Conservation (phyloP, 2,329 filamentous ascomycete genomes). For the Coleophoma cylindrospora region DNA sequence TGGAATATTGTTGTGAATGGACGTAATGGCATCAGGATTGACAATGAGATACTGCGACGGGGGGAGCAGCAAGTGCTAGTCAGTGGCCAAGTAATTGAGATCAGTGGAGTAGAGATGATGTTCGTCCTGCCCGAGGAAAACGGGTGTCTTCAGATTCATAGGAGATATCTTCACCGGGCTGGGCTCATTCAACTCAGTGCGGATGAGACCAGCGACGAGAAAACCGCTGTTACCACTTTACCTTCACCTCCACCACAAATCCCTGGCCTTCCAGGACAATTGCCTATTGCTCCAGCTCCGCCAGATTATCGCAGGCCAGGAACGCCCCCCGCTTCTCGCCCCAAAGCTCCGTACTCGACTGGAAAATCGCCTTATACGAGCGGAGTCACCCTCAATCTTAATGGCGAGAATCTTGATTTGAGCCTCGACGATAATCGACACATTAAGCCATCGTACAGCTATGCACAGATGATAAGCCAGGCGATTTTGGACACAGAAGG, state of each 20-base stretch:
- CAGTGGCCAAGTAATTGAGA: conserved; percentile 88
- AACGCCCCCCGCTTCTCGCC: conserved; percentile 38
- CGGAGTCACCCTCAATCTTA: conserved; percentile 39
- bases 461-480: conserved; percentile 94
- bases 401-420: conserved; percentile 60
- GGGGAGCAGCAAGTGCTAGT: conserved; percentile 60
- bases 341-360: conserved; percentile 15
- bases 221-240: conserved; percentile 5
- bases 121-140: conserved; percentile 84
- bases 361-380: conserved; percentile 23
- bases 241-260: background rate
- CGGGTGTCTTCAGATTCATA: conserved; percentile 61
- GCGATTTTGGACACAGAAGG: conserved; percentile 85
- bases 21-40: conserved; percentile 83
- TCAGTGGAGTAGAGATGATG: conserved; percentile 95
- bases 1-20: conserved; percentile 89
- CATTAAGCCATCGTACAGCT: conserved; percentile 93
- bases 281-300: conserved; percentile 54
- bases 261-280: conserved; percentile 14
- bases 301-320: conserved; percentile 55
- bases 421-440: conserved; percentile 82
- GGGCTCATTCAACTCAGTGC: conserved; percentile 36
- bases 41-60: conserved; percentile 66
- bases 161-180: conserved; percentile 64
- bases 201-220: conserved; percentile 9